Conservation (phyloP, 2,329 filamentous ascomycete species). For the Mollisia scopiformis region DNA sequence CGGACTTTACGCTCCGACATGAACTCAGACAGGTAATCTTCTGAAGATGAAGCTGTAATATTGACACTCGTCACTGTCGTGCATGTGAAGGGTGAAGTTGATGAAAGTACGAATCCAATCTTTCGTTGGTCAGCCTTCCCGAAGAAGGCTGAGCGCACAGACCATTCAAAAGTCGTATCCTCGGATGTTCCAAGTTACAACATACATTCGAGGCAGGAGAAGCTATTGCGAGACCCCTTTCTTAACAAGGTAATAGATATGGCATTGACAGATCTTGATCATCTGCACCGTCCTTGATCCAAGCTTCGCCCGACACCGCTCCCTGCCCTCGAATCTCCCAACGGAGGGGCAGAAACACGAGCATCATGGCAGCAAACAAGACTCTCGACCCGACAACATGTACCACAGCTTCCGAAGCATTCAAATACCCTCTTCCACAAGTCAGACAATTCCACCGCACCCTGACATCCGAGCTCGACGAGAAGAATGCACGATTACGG, state of each 20-base stretch:
- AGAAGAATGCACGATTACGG: constrained; percentile 64
- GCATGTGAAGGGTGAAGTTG: not conserved
- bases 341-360: not conserved
- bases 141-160: not conserved
- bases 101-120: not conserved
- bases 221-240: not conserved
- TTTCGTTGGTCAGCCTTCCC: not conserved
- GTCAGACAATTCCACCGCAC: constrained; percentile 65
- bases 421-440: constrained; percentile 60
- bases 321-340: no score
- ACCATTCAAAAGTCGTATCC: not conserved
- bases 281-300: not conserved
- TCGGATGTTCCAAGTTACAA: not conserved
- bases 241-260: not conserved
- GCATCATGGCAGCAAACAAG: constrained; percentile 32
- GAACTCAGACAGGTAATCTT: no score
- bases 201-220: not conserved
- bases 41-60: no score
- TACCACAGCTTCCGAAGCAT: constrained; percentile 39
- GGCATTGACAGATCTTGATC: not conserved
- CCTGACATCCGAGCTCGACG: constrained; percentile 62
- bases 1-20: no score
- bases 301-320: not conserved
- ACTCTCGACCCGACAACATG: constrained; percentile 57
- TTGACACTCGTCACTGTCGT: no score